Evolutionary conservation across 139 green algal genomes (phyloP), one percentile per base, ranked within the genome.

Genomic region (Chlamydomonas eustigma): DNA sequence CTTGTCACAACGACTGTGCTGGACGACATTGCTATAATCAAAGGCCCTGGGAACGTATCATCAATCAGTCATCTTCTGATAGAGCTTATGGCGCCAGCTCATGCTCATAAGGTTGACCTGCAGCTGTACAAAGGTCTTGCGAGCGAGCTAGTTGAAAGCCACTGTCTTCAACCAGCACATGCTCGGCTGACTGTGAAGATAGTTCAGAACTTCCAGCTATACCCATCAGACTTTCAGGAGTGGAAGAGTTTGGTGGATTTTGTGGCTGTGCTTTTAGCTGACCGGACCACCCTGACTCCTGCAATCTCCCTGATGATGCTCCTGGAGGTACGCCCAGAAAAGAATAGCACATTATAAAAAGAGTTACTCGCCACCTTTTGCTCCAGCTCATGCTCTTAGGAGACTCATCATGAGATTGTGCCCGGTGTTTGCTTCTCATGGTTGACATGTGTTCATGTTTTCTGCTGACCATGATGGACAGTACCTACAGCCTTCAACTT

Each of bases 291-390:
- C 3, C 35, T 75, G 4, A 37, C 68, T n/a, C 68, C 68, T 31
- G 34, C 68, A n/a, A 24, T 63, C 22, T 6, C 68, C 3, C 12
- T 75, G 34, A 75, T 75, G 37, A 75, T 75, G 68, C 37, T n/a
- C 8, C 38, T 75, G 6, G 37, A 63, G 68, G 68, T 74, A 35
- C 30, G 25, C n/a, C n/a, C n/a, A n/a, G n/a, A n/a, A n/a, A n/a
- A n/a, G n/a, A n/a, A n/a, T n/a, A n/a, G n/a, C n/a, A n/a, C n/a
- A n/a, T n/a, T n/a, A n/a, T n/a, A n/a, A n/a, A n/a, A n/a, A n/a
- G n/a, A n/a, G n/a, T n/a, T n/a, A n/a, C n/a, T n/a, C n/a, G n/a
- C n/a, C n/a, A n/a, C n/a, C n/a, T n/a, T n/a, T n/a, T n/a, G n/a
- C n/a, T n/a, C n/a, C n/a, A n/a, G n/a, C n/a, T n/a, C n/a, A n/a